These are phyloP conservation scores for Cynanchum wilfordii DNA, from an alignment of 257 asterid species.

Conservation along the genomic window DNA sequence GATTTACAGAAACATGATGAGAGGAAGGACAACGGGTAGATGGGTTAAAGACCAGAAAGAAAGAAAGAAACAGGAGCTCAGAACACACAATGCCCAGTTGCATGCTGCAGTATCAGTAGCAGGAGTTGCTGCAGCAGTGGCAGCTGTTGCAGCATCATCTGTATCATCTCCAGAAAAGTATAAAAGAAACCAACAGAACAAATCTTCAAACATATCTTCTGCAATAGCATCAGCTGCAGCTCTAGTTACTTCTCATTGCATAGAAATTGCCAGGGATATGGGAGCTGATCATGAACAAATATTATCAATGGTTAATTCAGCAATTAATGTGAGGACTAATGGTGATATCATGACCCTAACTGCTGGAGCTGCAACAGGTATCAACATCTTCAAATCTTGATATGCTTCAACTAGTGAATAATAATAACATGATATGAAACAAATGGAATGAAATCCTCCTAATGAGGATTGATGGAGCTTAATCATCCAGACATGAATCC, in stretches of 20 bases:
- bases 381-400: neutral
- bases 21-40: conserved; percentile 65
- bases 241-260: conserved; percentile 91
- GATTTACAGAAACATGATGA: conserved; percentile 48
- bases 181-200: conserved; percentile 31
- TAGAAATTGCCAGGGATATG: conserved; percentile 81
- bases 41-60: conserved; percentile 78
- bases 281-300: conserved; percentile 77
- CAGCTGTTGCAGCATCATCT: conserved; percentile 63
- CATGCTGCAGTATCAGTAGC: conserved; percentile 82
- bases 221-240: conserved; percentile 89
- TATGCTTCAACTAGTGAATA: neutral
- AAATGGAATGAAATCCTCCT: neutral
- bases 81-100: conserved; percentile 77
- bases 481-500: neutral
- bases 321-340: conserved; percentile 63
- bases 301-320: conserved; percentile 56
- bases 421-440: neutral
- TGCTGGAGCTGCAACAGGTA: conserved; percentile 94
- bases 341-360: conserved; percentile 86
- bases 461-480: neutral
- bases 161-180: conserved; percentile 41
- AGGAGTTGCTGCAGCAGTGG: conserved; percentile 88
- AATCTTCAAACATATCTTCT: conserved; percentile 35
- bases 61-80: conserved; percentile 67